Percentiles rank a stretch among this genome's conserved stretches.
These are phyloP conservation scores for Platanthera guangdongensis DNA, from an alignment of 106 monocot genomes.

Conservation along the genomic window DNA sequence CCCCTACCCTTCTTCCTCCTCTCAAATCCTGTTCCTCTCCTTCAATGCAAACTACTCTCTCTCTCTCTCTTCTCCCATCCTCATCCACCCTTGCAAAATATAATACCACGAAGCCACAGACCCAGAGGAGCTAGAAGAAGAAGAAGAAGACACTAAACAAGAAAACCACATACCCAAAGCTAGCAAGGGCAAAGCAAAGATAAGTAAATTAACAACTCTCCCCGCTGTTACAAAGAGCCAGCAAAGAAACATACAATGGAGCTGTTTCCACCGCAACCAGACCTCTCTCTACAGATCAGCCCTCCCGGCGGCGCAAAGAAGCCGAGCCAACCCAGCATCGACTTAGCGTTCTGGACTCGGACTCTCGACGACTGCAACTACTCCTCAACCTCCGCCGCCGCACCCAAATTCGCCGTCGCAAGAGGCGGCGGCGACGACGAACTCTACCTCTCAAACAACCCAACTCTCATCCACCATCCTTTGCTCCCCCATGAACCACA, in stretches of 20 bases:
- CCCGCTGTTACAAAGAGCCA: too few species aligned
- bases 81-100: background rate
- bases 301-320: slow-evolving; percentile 25
- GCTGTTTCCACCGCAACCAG: slow-evolving; percentile 47
- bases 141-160: background rate
- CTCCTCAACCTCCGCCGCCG: background rate
- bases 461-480: background rate
- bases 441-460: slow-evolving; percentile 19
- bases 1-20: background rate
- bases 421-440: background rate
- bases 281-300: slow-evolving; percentile 50
- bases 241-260: slow-evolving; percentile 18
- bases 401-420: background rate
- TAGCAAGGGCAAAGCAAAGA: background rate
- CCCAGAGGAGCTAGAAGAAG: background rate
- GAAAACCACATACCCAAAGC: background rate
- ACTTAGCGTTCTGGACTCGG: slow-evolving; percentile 48
- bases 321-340: slow-evolving; percentile 5
- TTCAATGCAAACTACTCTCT: background rate
- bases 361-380: background rate
- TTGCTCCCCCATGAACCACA: slow-evolving; percentile 1
- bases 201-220: background rate
- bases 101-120: background rate
- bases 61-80: background rate
- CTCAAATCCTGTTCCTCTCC: background rate